Percentiles rank a stretch among this genome's conserved stretches.
These are phyloP conservation scores for Diplosphaera chodatii DNA, from an alignment of 139 green algal species.

Conservation along the genomic window DNA sequence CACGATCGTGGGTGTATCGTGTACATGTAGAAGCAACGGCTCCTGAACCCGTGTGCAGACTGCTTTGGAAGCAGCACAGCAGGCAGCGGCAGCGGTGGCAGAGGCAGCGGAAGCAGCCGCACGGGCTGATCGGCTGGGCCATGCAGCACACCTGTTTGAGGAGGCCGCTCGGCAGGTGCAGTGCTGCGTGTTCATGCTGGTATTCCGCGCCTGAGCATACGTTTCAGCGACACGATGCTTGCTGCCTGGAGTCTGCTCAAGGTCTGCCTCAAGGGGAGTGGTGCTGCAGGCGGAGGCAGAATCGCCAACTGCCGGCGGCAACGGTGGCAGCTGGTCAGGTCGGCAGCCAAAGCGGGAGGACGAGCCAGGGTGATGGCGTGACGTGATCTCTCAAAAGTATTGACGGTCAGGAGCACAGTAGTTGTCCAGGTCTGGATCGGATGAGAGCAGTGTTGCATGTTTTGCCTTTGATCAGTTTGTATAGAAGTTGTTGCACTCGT, in stretches of 20 bases:
- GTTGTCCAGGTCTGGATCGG: too few species aligned
- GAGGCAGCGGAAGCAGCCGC: conserved; percentile 12
- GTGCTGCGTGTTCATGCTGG: too few species aligned
- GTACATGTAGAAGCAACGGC: background rate
- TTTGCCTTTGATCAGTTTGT: too few species aligned
- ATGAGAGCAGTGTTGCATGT: too few species aligned
- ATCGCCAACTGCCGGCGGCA: conserved; percentile 19
- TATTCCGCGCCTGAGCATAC: too few species aligned
- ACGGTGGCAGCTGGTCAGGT: background rate
- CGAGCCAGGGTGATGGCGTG: too few species aligned
- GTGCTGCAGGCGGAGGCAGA: background rate
- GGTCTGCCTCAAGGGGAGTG: too few species aligned
- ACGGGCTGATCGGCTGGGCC: conserved; percentile 2
- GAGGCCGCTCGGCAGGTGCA: background rate
- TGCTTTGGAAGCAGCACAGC: conserved; percentile 1
- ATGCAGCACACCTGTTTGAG: conserved; percentile 4
- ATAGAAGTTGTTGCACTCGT: too few species aligned
- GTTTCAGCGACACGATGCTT: too few species aligned
- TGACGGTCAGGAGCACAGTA: too few species aligned
- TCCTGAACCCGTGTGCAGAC: background rate
- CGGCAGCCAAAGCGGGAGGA: conserved; percentile 29
- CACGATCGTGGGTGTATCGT: background rate
- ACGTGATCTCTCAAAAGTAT: too few species aligned
- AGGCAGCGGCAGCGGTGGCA: conserved; percentile 1
- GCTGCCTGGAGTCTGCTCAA: too few species aligned